Evolutionary conservation across 2,329 filamentous ascomycete species (phyloP).

Genomic region (Diaporthe sp.): DNA sequence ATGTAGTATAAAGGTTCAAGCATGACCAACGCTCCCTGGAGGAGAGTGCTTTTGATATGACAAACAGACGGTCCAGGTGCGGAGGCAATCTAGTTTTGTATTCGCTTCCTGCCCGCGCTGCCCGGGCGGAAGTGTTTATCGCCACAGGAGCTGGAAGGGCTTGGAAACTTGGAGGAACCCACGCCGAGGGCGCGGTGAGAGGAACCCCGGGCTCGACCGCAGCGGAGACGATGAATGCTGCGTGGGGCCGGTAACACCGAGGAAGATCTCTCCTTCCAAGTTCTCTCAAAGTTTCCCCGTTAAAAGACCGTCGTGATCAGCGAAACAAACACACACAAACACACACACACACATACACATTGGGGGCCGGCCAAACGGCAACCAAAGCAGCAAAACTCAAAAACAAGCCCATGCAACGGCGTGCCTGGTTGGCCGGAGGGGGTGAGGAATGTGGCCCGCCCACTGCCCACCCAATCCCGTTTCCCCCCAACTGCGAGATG

Average conservation of each 20-base stretch:
- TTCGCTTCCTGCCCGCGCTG: not conserved
- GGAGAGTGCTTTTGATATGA: no score
- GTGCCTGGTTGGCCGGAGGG: slow-evolving; percentile 23
- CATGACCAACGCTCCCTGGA: not conserved
- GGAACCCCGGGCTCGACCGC: slow-evolving; percentile 7
- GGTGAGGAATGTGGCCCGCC: slow-evolving; percentile 7
- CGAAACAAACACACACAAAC: slow-evolving; percentile 23
- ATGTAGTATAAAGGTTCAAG: not conserved
- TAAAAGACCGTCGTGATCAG: slow-evolving; percentile 6
- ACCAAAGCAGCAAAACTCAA: not conserved
- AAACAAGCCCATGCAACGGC: slow-evolving; percentile 3
- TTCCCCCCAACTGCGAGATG: not conserved
- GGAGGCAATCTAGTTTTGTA: not conserved
- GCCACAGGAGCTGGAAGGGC: not conserved
- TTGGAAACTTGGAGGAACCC: not conserved
- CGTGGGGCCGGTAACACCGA: slow-evolving; percentile 32
- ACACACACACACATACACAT: not conserved
- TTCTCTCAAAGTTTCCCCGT: slow-evolving; percentile 10
- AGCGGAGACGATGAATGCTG: slow-evolving; percentile 18
- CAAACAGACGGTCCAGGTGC: not conserved
- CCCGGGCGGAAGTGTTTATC: not conserved
- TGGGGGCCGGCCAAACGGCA: not conserved
- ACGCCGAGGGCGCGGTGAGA: slow-evolving; percentile 17
- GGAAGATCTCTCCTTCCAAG: not conserved
- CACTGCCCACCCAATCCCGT: slow-evolving; percentile 18